These are phyloP conservation scores for Exophiala sideris DNA, from an alignment of 2,329 filamentous ascomycete genomes.

Conservation along the genomic window DNA sequence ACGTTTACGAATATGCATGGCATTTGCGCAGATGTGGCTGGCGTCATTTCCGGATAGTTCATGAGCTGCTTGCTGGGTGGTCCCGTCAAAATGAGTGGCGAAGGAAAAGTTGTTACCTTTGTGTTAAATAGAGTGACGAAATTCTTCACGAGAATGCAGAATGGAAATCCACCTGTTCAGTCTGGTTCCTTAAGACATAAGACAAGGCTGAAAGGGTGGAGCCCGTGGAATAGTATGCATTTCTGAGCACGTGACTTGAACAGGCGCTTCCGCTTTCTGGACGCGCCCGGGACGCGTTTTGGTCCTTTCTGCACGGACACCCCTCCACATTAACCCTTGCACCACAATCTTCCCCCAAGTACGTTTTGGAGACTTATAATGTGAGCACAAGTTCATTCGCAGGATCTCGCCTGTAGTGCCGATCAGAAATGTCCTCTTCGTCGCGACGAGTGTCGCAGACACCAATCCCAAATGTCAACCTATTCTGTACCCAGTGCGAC, in stretches of 20 bases:
- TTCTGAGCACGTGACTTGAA: too few relatives aligned
- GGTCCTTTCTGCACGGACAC: neutral
- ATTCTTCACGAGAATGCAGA: too few relatives aligned
- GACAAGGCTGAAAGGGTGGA: too few relatives aligned
- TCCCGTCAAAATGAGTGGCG: neutral
- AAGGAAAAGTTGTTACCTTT: neutral
- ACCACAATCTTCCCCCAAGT: too few relatives aligned
- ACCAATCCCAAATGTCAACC: constrained; percentile 12
- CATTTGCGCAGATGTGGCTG: constrained; percentile 1
- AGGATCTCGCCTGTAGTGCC: neutral
- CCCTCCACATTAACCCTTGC: too few relatives aligned
- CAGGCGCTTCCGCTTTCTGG: too few relatives aligned
- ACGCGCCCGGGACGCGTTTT: too few relatives aligned
- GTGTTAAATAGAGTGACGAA: neutral
- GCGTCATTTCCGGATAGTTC: neutral
- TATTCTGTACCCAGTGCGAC: constrained; percentile 27
- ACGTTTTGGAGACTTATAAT: too few relatives aligned
- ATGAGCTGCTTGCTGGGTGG: neutral
- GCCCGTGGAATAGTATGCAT: too few relatives aligned
- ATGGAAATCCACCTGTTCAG: too few relatives aligned
- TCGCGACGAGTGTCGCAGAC: constrained; percentile 7
- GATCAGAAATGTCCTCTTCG: constrained; percentile 8
- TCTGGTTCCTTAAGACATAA: too few relatives aligned
- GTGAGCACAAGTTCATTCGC: neutral
- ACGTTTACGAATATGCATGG: constrained; percentile 13